Evolutionary conservation across 1,284 basidiomycete species (phyloP).

Genomic region (Entoloma clypeatum): DNA sequence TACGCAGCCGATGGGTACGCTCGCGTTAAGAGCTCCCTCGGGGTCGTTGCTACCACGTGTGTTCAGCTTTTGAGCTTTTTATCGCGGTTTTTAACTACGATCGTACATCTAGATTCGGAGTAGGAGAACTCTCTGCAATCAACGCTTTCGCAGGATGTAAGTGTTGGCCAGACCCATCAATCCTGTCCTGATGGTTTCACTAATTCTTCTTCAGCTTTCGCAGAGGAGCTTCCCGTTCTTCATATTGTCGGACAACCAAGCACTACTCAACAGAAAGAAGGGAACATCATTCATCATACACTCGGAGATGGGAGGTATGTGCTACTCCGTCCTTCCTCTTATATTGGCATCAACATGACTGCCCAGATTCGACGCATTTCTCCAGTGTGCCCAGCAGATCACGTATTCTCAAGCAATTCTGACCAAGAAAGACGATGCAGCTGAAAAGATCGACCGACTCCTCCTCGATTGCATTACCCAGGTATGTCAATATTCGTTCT

Average conservation of each 20-base stretch:
- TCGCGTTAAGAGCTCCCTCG: constrained; percentile 74
- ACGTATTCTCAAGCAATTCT: constrained; percentile 68
- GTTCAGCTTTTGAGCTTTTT: too few species aligned
- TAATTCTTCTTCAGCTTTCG: constrained; percentile 48
- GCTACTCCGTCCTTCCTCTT: neutral
- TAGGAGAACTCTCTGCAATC: constrained; percentile 83
- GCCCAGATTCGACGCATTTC: constrained; percentile 74
- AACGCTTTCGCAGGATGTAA: constrained; percentile 75
- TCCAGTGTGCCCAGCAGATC: constrained; percentile 73
- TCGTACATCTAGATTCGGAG: constrained; percentile 92
- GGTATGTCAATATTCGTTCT: constrained; percentile 35
- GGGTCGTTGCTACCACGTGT: constrained; percentile 76
- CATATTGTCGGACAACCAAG: constrained; percentile 90
- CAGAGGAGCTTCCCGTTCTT: constrained; percentile 89
- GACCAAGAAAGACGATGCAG: constrained; percentile 51
- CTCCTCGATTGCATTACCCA: constrained; percentile 69
- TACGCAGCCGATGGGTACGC: constrained; percentile 97
- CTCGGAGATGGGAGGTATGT: constrained; percentile 77
- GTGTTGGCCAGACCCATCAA: constrained; percentile 4
- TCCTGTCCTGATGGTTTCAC: neutral
- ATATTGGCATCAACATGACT: constrained; percentile 3
- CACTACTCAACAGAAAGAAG: constrained; percentile 65
- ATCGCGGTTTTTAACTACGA: too few species aligned
- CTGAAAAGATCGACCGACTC: constrained; percentile 77
- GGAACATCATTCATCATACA: constrained; percentile 79